Base-by-base conservation (phyloP, 2,329 filamentous ascomycete genomes). In the Verruconis gallopava region DNA sequence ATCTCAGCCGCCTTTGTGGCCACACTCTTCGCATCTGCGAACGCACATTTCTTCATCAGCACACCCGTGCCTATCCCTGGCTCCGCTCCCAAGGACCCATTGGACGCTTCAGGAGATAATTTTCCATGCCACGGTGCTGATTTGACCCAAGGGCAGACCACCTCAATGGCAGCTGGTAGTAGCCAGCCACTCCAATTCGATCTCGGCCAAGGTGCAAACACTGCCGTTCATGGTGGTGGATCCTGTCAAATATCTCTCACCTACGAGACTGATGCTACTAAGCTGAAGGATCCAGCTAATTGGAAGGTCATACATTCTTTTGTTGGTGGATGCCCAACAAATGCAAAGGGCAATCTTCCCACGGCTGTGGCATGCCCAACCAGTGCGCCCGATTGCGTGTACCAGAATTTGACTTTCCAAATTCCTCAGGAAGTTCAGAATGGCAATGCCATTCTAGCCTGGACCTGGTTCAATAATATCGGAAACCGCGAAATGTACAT, bases 401-500 rank as follows among this genome's bases (percentile, higher is more conserved):
- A n/a, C n/a, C 70, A 70, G 53, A 67, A 62, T 1, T 88, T 85
- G 58, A 64, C 73, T 33, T 89, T 79, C 62, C 73, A 64, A 0
- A 75, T 94, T 4, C 86, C 85, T 0, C 55, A 69, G 0, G 72
- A 78, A 11, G 69, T 93, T 37, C 72, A 76, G 13, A 62, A 75
- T 1, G 88, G 86, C 2, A 70, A 83, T 30, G 86, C 82, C 28
- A 81, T 77, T 0, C 64, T 94, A 4, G 83, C 84, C 1, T 96
- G 88, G 86, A 85, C 85, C 1, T 96, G 91, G 91, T 77, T 93
- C 62, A 96, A 96, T 62, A 81, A 81, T 46, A 55, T 93, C 6
- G 91, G 91, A 2, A 94, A 94, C 66, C 79, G 88, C 1, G 91
- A 96, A 58, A 85, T 94, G 72, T 95, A 96, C 71, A 93, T 94